Evolutionary conservation across 352 stramenopile species (phyloP).

Genomic region (Globisporangium takayamanum): DNA sequence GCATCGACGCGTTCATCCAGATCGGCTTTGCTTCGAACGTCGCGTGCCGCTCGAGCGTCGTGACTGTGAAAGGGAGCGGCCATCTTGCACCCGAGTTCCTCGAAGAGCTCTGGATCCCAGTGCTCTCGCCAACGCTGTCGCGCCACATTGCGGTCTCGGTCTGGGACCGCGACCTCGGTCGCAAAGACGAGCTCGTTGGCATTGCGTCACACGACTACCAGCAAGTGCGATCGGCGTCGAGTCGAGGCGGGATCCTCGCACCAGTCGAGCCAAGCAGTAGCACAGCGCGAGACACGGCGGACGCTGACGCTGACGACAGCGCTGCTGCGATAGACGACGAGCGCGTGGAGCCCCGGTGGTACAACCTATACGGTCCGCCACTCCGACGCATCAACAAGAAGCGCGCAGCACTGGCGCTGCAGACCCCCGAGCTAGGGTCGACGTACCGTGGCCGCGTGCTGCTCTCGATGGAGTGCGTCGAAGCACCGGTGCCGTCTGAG

Average conservation of each 20-base stretch:
- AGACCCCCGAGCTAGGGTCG: constrained; percentile 61
- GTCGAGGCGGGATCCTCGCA: constrained; percentile 22
- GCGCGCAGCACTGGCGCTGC: constrained; percentile 38
- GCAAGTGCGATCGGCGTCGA: constrained; percentile 28
- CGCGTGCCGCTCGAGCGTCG: constrained; percentile 36
- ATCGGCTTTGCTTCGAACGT: constrained; percentile 56
- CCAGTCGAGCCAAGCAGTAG: not conserved
- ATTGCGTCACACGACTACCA: constrained; percentile 68
- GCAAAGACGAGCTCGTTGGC: constrained; percentile 67
- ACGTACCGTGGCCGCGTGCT: constrained; percentile 78
- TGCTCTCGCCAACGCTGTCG: constrained; percentile 67
- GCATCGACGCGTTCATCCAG: constrained; percentile 82
- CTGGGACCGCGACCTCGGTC: constrained; percentile 73
- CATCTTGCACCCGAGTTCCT: constrained; percentile 55
- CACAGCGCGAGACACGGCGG: not conserved
- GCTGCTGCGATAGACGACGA: constrained; percentile 1
- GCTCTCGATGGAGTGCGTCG: constrained; percentile 65
- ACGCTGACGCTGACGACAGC: not conserved
- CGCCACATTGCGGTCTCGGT: constrained; percentile 67
- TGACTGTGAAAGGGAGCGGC: constrained; percentile 51
- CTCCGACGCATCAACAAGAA: constrained; percentile 48
- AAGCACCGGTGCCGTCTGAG: constrained; percentile 27
- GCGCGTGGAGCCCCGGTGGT: constrained; percentile 50
- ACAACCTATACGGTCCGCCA: constrained; percentile 84
- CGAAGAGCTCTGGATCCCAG: constrained; percentile 85